Evolutionary conservation across 176 grass and related monocot species (phyloP).

Genomic region (Thinopyrum elongatum): DNA sequence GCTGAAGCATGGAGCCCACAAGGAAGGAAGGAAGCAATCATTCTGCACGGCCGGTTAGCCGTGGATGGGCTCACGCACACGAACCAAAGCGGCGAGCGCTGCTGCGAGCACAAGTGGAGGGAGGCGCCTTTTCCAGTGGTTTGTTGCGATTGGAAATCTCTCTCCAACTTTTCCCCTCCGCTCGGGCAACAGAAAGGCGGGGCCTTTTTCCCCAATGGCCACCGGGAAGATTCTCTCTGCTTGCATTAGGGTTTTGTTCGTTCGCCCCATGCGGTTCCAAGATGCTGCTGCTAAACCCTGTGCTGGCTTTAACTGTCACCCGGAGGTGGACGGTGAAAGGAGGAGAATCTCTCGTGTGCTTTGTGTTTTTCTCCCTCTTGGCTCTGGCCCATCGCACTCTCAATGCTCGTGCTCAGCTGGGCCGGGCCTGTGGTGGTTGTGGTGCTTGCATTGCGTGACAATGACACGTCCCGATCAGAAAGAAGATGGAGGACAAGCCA

Average conservation of each 20-base stretch:
- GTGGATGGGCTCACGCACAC: not conserved
- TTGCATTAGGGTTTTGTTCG: not conserved
- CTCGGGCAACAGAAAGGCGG: constrained; percentile 45
- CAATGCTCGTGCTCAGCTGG: constrained; percentile 23
- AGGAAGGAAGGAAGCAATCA: not conserved
- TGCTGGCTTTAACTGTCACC: constrained; percentile 3
- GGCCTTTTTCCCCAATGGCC: constrained; percentile 17
- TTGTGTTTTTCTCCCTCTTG: not conserved
- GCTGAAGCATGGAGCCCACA: not conserved
- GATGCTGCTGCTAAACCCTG: constrained; percentile 18
- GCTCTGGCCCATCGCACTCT: too few relatives aligned
- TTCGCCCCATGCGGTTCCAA: constrained; percentile 22
- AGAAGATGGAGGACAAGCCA: constrained; percentile 21
- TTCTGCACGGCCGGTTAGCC: not conserved
- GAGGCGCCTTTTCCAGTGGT: constrained; percentile 18
- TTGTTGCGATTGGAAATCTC: constrained; percentile 45
- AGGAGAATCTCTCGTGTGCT: constrained; percentile 33
- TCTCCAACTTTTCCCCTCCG: not conserved
- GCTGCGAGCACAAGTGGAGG: not conserved
- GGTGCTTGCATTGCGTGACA: constrained; percentile 8
- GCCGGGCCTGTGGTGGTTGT: not conserved
- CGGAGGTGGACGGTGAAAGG: constrained; percentile 9
- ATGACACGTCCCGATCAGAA: constrained; percentile 32
- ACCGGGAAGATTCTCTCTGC: constrained; percentile 48
- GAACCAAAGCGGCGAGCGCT: constrained; percentile 7